These are phyloP conservation scores for Logfia minima DNA, from an alignment of 129 eudicot species.

Conservation along the genomic window DNA sequence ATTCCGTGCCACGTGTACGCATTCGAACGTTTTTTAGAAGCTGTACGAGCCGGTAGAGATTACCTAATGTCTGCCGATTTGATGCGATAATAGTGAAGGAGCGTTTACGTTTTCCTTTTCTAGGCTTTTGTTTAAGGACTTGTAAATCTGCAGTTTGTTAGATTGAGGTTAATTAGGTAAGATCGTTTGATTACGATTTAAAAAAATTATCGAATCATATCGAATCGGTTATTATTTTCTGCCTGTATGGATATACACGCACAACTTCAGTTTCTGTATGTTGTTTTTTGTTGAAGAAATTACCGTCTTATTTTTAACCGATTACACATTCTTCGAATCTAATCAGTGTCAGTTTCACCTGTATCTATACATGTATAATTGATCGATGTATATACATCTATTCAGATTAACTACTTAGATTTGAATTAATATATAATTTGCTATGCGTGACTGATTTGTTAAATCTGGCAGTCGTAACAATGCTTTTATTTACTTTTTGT, in stretches of 20 bases:
- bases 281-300: neutral
- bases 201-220: conserved; percentile 22
- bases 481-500: neutral
- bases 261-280: neutral
- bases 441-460: neutral
- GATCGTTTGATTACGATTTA: conserved; percentile 31
- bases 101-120: neutral
- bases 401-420: no score
- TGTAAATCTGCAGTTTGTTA: conserved; percentile 8
- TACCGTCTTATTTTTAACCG: neutral
- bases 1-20: conserved; percentile 73
- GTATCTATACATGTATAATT: neutral
- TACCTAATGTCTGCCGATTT: conserved; percentile 16
- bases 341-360: neutral
- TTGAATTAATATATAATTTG: no score
- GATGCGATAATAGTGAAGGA: conserved; percentile 10
- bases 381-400: neutral
- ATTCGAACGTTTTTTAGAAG: conserved; percentile 72
- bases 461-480: conserved; percentile 21
- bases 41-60: conserved; percentile 50
- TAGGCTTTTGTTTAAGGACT: conserved; percentile 6
- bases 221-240: conserved; percentile 12
- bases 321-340: neutral
- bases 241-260: conserved; percentile 23
- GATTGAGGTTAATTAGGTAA: neutral